Conservation (phyloP, 2,329 filamentous ascomycete species). For the Lachnellula cervina region DNA sequence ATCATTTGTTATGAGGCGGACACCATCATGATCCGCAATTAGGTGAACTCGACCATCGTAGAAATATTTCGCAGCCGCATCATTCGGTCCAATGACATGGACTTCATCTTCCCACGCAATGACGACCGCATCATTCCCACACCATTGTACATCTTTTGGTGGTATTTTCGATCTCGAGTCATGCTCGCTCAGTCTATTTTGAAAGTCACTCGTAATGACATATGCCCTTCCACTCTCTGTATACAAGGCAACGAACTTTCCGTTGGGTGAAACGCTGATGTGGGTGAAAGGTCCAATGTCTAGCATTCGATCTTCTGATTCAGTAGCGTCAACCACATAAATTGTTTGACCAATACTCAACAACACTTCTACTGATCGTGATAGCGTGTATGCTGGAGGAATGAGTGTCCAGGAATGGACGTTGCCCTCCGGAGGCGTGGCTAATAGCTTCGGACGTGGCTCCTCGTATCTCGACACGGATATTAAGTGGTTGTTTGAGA, state of each 20-base stretch:
- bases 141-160: constrained; percentile 90
- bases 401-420: constrained; percentile 88
- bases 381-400: constrained; percentile 81
- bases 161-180: constrained; percentile 79
- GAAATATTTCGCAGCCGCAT: constrained; percentile 70
- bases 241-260: constrained; percentile 82
- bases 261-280: constrained; percentile 86
- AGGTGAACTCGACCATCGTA: constrained; percentile 91
- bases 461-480: constrained; percentile 87
- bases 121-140: constrained; percentile 87
- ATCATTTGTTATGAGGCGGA: constrained; percentile 84
- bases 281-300: constrained; percentile 91
- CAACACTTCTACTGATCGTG: constrained; percentile 87
- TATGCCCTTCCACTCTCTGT: constrained; percentile 80
- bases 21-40: constrained; percentile 77
- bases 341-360: constrained; percentile 81
- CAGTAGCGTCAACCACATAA: constrained; percentile 79
- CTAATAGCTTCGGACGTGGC: constrained; percentile 79
- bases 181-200: constrained; percentile 86
- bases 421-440: constrained; percentile 68
- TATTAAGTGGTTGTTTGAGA: constrained; percentile 82
- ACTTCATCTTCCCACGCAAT: constrained; percentile 98
- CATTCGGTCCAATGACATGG: constrained; percentile 83
- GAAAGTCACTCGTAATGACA: constrained; percentile 93
- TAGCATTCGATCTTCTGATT: constrained; percentile 85